phyloP scores from a whole-genome alignment of 257 asterid genomes.

The Buddleja alternifolia region DNA sequence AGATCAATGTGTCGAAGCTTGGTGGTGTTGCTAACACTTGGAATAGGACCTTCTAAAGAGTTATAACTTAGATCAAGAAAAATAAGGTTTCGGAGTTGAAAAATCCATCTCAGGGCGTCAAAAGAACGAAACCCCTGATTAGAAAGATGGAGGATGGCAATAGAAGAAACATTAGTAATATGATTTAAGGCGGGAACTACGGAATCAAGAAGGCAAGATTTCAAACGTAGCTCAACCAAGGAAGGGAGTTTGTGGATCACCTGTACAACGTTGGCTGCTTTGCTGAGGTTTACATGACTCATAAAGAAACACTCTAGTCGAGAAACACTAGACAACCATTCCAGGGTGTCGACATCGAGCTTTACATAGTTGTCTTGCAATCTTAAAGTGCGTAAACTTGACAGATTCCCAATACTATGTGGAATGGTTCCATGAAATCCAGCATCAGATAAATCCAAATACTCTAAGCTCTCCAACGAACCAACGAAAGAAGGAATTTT shows the following conservation, averaged over 20 bases:
- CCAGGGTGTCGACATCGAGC: constrained; percentile 7
- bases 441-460: constrained; percentile 19
- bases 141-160: constrained; percentile 25
- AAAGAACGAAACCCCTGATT: background rate
- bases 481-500: constrained; percentile 37
- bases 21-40: constrained; percentile 25
- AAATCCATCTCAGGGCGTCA: constrained; percentile 34
- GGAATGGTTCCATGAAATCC: constrained; percentile 28
- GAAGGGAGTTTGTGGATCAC: constrained; percentile 31
- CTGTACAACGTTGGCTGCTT: constrained; percentile 21
- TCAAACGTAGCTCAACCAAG: constrained; percentile 13
- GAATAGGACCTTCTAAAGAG: constrained; percentile 28
- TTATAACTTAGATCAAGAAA: constrained; percentile 23
- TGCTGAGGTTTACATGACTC: constrained; percentile 24
- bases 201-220: constrained; percentile 4
- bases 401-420: constrained; percentile 31
- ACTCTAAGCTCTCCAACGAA: constrained; percentile 15
- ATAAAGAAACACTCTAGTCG: constrained; percentile 20
- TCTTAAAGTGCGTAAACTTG: constrained; percentile 19
- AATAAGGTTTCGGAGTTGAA: constrained; percentile 28
- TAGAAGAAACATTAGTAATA: constrained; percentile 16
- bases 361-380: background rate
- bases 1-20: constrained; percentile 32
- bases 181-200: background rate
- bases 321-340: constrained; percentile 34